These are phyloP conservation scores for Boletus pseudo-olivaceus DNA, from an alignment of 768 basidiomycete species.

Conservation along the genomic window DNA sequence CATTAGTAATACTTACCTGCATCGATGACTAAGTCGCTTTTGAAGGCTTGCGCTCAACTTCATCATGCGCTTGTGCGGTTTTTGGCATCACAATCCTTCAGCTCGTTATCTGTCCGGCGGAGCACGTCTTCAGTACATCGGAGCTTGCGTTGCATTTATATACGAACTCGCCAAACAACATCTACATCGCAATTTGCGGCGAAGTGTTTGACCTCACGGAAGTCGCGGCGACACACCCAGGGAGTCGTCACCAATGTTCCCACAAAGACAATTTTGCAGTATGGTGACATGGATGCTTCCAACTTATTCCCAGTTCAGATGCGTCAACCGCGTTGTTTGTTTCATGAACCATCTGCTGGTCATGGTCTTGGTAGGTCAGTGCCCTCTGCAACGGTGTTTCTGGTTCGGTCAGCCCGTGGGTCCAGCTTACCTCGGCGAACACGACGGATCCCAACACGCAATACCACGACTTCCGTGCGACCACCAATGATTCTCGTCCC, in stretches of 20 bases:
- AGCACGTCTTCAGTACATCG: slow-evolving; percentile 79
- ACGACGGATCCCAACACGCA: slow-evolving; percentile 67
- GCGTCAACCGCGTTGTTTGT: slow-evolving; percentile 11
- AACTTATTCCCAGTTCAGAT: slow-evolving; percentile 93
- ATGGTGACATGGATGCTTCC: slow-evolving; percentile 75
- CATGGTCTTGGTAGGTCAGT: slow-evolving; percentile 54
- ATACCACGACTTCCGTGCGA: slow-evolving; percentile 96
- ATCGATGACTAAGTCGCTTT: no score
- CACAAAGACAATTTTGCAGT: slow-evolving; percentile 69
- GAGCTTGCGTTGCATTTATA: slow-evolving; percentile 77
- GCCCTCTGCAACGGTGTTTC: slow-evolving; percentile 87
- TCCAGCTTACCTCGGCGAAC: slow-evolving; percentile 75
- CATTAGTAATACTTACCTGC: no score
- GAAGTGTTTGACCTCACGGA: slow-evolving; percentile 88
- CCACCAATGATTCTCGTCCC: slow-evolving; percentile 83
- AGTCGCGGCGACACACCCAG: slow-evolving; percentile 62
- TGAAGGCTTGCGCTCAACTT: slow-evolving; percentile 75
- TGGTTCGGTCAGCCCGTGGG: slow-evolving; percentile 80
- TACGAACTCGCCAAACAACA: slow-evolving; percentile 62
- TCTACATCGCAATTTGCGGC: slow-evolving; percentile 81
- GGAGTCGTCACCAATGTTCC: slow-evolving; percentile 71
- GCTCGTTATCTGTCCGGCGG: slow-evolving; percentile 86
- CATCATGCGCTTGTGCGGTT: slow-evolving; percentile 83
- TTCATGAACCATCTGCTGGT: not conserved
- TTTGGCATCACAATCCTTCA: slow-evolving; percentile 93